phyloP scores from a whole-genome alignment of 2,329 filamentous ascomycete genomes.

The Sphaerulina musiva region DNA sequence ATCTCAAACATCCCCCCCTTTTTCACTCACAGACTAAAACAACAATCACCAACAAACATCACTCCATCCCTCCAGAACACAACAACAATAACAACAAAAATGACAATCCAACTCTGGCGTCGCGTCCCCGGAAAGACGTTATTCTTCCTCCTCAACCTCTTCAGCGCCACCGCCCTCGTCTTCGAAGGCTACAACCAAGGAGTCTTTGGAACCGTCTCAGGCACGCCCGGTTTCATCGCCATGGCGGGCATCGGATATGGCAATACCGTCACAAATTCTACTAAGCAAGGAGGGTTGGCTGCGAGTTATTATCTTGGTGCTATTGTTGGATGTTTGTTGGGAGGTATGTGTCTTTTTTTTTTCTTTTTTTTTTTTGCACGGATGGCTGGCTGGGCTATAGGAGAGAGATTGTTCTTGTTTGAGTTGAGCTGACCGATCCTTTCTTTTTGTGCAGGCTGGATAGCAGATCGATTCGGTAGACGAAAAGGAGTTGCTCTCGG shows the following conservation, averaged over 20 bases:
- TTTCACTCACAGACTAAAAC: neutral
- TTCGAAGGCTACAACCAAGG: conserved; percentile 33
- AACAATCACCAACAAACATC: too few species aligned
- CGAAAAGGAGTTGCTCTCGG: conserved; percentile 26
- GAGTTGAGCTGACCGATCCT: too few species aligned
- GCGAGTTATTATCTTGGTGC: conserved; percentile 1
- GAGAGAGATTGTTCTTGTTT: too few species aligned
- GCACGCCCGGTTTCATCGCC: conserved; percentile 28
- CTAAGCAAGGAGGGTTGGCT: conserved; percentile 42
- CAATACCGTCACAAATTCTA: conserved; percentile 44
- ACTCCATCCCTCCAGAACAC: too few species aligned
- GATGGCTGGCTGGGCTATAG: too few species aligned
- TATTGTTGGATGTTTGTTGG: conserved; percentile 3
- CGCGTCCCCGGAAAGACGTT: conserved; percentile 26
- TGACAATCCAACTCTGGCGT: conserved; percentile 28
- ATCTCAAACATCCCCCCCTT: neutral
- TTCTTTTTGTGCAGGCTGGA: conserved; percentile 16
- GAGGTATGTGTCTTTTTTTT: neutral
- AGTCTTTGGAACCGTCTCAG: conserved; percentile 28
- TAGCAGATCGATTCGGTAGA: conserved; percentile 28
- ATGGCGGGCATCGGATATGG: conserved; percentile 12
- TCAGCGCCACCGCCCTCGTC: conserved; percentile 21
- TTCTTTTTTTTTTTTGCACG: too few species aligned
- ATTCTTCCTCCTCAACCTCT: conserved; percentile 13
- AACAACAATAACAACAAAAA: neutral